These are phyloP conservation scores for Ophiostoma pallidulum DNA, from an alignment of 2,329 filamentous ascomycete species.

Conservation along the genomic window DNA sequence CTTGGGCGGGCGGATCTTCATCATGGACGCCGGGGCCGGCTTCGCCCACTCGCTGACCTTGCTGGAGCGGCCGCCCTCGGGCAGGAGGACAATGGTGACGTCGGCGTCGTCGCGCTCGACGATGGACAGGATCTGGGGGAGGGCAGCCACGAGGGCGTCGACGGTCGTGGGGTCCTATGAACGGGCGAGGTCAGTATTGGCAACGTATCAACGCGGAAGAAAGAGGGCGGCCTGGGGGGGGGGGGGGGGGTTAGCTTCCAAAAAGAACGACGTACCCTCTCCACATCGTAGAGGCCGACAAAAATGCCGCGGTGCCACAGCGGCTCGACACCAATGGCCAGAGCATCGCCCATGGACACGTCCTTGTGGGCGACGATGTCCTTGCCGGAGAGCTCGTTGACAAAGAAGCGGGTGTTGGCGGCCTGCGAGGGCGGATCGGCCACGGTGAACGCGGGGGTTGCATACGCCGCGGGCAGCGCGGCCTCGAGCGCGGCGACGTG, in stretches of 20 bases:
- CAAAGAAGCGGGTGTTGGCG: constrained; percentile 34
- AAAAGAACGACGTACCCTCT: constrained; percentile 36
- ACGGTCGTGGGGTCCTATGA: constrained; percentile 33
- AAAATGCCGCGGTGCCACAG: constrained; percentile 34
- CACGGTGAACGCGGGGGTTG: constrained; percentile 41
- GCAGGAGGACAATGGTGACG: constrained; percentile 47
- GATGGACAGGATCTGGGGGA: constrained; percentile 36
- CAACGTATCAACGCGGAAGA: not conserved
- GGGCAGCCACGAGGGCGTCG: constrained; percentile 32
- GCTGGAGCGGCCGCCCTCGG: constrained; percentile 32
- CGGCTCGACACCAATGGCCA: constrained; percentile 20
- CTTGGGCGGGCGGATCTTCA: constrained; percentile 3
- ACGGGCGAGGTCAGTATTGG: constrained; percentile 18
- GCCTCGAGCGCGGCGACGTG: constrained; percentile 34
- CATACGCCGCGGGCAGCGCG: constrained; percentile 27
- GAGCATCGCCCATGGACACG: constrained; percentile 31
- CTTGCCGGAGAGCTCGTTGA: constrained; percentile 31
- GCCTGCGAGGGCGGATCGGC: constrained; percentile 33
- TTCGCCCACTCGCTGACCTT: constrained; percentile 32
- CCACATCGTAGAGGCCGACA: constrained; percentile 34
- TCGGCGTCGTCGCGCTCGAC: constrained; percentile 44
- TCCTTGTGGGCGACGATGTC: constrained; percentile 19
- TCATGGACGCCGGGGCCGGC: constrained; percentile 20
- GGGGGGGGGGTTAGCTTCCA: too few relatives aligned
- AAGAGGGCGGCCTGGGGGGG: not conserved